Base-by-base conservation (phyloP, 129 eudicot genomes). In the Logfia minima region DNA sequence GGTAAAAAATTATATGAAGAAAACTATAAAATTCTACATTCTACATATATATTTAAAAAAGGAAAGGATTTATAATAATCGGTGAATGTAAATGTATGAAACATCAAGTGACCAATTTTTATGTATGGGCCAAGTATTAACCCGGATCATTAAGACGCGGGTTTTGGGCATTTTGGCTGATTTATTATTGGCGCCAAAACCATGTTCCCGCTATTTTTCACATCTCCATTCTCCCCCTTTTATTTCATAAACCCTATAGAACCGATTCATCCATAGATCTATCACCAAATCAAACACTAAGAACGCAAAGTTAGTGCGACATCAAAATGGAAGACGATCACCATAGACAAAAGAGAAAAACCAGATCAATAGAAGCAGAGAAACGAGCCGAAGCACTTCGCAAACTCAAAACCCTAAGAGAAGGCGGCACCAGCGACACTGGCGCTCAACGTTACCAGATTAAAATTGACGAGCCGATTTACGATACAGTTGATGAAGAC, bases 401-500 rank as follows among this genome's bases (percentile, higher is more conserved):
- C 72, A 93, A 92, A 45, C 89, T 94, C 75, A 87, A 82, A 82
- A 83, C 90, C 29, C 88, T 79, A 82, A 87, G 90, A 22, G 72
- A 81, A 72, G 87, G 97, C 74, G 96, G 87, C 71, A 80, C 84
- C 45, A 84, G 83, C 43, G 91, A 76, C 14, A 58, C 31, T 18
- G 84, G 61, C 51, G 75, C 22, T 37, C 79, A 70, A 8, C 81
- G 90, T 26, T 81, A 79, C 86, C 88, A 87, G 70, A 53, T 94
- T 66, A 94, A 89, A 70, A 72, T 94, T 8, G 97, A 92, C 2
- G 83, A 81, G 14, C 99, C 97, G 0, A 94, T 94, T 32, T 94
- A 89, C 83, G 97, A 94, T 77, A 88, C 92, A 0, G 81, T 94
- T 3, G 97, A 86, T 16, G 99, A 91, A 6, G 97, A 91, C 31